phyloP scores from a whole-genome alignment of 495 filamentous ascomycete species.

The Usnea hakonensis region DNA sequence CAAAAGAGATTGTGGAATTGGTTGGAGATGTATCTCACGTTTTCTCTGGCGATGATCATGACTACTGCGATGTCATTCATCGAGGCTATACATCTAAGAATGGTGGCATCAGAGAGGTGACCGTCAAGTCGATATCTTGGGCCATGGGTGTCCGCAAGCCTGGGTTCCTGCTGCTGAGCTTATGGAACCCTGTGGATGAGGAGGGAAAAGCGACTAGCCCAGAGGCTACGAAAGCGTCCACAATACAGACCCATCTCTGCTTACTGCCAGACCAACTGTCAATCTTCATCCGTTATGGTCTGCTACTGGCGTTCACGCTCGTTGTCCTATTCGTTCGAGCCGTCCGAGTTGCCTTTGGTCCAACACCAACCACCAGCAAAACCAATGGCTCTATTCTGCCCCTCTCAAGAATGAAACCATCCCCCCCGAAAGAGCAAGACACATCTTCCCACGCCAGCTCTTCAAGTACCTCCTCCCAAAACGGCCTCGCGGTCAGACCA shows the following conservation, averaged over 20 bases:
- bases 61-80: slow-evolving; percentile 89
- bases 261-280: slow-evolving; percentile 79
- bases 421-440: slow-evolving; percentile 25
- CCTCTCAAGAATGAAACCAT: background rate
- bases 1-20: slow-evolving; percentile 59
- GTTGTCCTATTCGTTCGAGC: slow-evolving; percentile 53
- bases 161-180: slow-evolving; percentile 77
- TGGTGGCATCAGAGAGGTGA: slow-evolving; percentile 72
- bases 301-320: slow-evolving; percentile 53
- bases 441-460: slow-evolving; percentile 17
- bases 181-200: slow-evolving; percentile 81
- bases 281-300: slow-evolving; percentile 71
- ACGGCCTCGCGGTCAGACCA: slow-evolving; percentile 22
- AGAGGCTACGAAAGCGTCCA: slow-evolving; percentile 32
- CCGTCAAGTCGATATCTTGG: slow-evolving; percentile 88
- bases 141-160: slow-evolving; percentile 93
- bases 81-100: slow-evolving; percentile 51
- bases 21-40: slow-evolving; percentile 69
- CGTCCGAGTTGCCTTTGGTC: slow-evolving; percentile 37
- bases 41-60: slow-evolving; percentile 96
- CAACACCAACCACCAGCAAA: background rate
- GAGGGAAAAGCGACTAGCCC: slow-evolving; percentile 48
- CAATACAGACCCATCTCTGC: slow-evolving; percentile 82
- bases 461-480: slow-evolving; percentile 9
- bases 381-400: slow-evolving; percentile 7